These are phyloP conservation scores for Pelargonium nanum DNA, from an alignment of 345 rosid genomes.

Conservation along the genomic window DNA sequence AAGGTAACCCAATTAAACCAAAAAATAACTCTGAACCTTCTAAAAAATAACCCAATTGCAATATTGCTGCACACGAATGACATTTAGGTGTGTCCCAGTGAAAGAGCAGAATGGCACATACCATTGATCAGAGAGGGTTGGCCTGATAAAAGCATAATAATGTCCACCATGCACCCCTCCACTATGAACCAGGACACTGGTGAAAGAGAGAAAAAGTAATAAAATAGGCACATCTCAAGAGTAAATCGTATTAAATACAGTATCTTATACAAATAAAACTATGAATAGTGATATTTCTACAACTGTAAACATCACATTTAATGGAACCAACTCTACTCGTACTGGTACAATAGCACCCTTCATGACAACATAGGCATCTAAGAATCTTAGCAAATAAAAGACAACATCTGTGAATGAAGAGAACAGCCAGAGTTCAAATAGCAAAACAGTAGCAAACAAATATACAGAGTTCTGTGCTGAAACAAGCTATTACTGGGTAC, in stretches of 20 bases:
- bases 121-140: slow-evolving; percentile 90
- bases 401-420: not conserved
- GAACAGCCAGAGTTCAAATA: not conserved
- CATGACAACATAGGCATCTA: not conserved
- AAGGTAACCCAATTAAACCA: no score
- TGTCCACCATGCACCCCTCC: slow-evolving; percentile 99
- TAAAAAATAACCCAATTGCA: not conserved
- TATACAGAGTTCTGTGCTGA: not conserved
- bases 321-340: not conserved
- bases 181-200: slow-evolving; percentile 92
- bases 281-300: not conserved
- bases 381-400: not conserved
- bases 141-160: slow-evolving; percentile 93
- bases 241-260: not conserved
- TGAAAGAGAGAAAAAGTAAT: not conserved
- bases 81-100: not conserved
- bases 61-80: not conserved
- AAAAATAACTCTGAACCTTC: no score
- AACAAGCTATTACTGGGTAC: not conserved
- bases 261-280: not conserved
- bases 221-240: not conserved
- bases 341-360: not conserved
- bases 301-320: not conserved
- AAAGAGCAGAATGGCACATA: slow-evolving; percentile 15
- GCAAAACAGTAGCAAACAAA: no score